Evolutionary conservation across 1,284 basidiomycete species (phyloP), one percentile per base, ranked within the genome.

Genomic region (Marasmius sp.): DNA sequence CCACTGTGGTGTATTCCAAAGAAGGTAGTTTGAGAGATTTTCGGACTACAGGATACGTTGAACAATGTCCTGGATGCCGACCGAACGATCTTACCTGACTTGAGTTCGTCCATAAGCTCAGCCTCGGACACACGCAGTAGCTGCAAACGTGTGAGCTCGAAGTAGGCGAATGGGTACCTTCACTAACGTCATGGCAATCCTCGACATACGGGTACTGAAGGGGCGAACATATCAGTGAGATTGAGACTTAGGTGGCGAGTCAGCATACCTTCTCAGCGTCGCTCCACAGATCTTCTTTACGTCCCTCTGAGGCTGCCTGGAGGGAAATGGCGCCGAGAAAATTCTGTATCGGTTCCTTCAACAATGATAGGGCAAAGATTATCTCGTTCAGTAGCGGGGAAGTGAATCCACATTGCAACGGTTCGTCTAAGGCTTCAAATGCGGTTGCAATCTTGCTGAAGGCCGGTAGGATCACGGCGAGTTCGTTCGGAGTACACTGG

Each of bases 401-500:
- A 36, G 80, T 79, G 67, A 95, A 88, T 1, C 84, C 83, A 16
- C 81, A 80, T 3, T 82, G 78, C 1, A 79, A 72, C 14, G 76
- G 76, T 27, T 70, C 68, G 6, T 77, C 74, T 12, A 84, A 75
- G 1, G 78, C 72, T 20, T 83, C 80, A 67, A 94, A 95, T 6
- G 91, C 85, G 36, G 77, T 77, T 0, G 87, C 89, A 47, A 97
- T 81, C 50, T 88, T 89, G 47, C 86, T 81, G 63, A 98, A 91
- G 2, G 92, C 88, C 6, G 87, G 81, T 1, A 98, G 80, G 16
- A 98, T 79, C 5, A 86, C 78, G 0, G 88, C 85, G 5, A 98
- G 82, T 72, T 99, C 97, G 68, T 88, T 84, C 0, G 96, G 93
- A 0, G 90, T 91, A 60, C 93, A 93, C 89, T 94, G 54, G 36